phyloP scores from a whole-genome alignment of 306 rosid genomes.

The Cyclanthera cordifolia region DNA sequence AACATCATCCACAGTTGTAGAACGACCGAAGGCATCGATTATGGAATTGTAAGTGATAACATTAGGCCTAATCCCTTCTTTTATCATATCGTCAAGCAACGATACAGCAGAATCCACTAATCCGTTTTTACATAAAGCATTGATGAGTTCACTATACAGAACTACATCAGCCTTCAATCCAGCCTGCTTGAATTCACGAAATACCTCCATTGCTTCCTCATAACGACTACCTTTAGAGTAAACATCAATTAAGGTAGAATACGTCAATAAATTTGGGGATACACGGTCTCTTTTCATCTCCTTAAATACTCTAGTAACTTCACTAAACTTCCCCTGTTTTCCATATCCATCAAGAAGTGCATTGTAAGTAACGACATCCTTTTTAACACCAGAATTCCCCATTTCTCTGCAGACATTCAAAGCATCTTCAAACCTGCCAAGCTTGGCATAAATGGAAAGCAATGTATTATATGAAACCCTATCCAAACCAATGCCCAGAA shows the following conservation, averaged over 20 bases:
- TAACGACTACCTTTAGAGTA: slow-evolving; percentile 73
- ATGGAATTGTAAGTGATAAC: slow-evolving; percentile 84
- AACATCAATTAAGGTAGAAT: slow-evolving; percentile 69
- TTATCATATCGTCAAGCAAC: slow-evolving; percentile 81
- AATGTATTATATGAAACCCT: slow-evolving; percentile 76
- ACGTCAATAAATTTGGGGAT: slow-evolving; percentile 56
- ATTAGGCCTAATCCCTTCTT: slow-evolving; percentile 71
- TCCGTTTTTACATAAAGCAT: slow-evolving; percentile 76
- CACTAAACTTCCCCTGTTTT: slow-evolving; percentile 53
- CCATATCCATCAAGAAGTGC: slow-evolving; percentile 85
- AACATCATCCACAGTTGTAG: slow-evolving; percentile 20
- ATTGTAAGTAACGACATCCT: slow-evolving; percentile 73
- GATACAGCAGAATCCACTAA: slow-evolving; percentile 51
- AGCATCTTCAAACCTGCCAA: slow-evolving; percentile 71
- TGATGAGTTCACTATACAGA: slow-evolving; percentile 69
- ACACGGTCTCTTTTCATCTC: slow-evolving; percentile 52
- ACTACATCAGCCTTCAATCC: slow-evolving; percentile 81
- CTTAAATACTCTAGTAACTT: slow-evolving; percentile 37
- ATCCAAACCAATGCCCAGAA: slow-evolving; percentile 43
- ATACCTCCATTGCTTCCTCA: slow-evolving; percentile 52
- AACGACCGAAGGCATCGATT: slow-evolving; percentile 60
- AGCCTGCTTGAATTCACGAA: slow-evolving; percentile 50
- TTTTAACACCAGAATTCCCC: slow-evolving; percentile 58
- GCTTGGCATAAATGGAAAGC: slow-evolving; percentile 66
- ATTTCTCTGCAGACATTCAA: slow-evolving; percentile 49